These are phyloP conservation scores for Neocucurbitaria cava DNA, from an alignment of 2,329 filamentous ascomycete species.

Conservation along the genomic window DNA sequence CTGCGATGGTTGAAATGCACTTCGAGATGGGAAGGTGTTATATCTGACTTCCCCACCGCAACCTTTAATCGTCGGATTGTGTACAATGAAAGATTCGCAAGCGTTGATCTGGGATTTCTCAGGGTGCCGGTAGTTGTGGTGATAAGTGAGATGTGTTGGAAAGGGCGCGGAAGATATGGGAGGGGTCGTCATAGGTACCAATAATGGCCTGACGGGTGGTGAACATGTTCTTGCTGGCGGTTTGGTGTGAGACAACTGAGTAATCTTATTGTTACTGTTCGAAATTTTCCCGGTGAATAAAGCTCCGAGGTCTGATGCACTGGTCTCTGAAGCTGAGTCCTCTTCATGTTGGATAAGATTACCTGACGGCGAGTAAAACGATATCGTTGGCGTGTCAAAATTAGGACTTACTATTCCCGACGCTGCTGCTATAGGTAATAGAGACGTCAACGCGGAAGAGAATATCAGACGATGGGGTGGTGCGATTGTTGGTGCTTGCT, in stretches of 20 bases:
- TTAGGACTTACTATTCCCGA: slow-evolving; percentile 43
- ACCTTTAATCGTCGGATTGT: slow-evolving; percentile 25
- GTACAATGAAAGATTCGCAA: slow-evolving; percentile 13
- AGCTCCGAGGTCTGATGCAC: slow-evolving; percentile 8
- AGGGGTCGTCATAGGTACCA: slow-evolving; percentile 32
- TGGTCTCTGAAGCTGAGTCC: slow-evolving; percentile 18
- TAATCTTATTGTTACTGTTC: slow-evolving; percentile 15
- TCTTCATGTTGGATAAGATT: slow-evolving; percentile 40
- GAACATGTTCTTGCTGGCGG: slow-evolving; percentile 14
- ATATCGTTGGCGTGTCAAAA: slow-evolving; percentile 35
- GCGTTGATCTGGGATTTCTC: slow-evolving; percentile 27
- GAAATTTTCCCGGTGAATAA: slow-evolving; percentile 14
- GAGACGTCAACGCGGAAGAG: slow-evolving; percentile 45
- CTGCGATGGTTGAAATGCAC: slow-evolving; percentile 5
- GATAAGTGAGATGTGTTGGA: slow-evolving; percentile 29
- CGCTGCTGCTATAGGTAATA: slow-evolving; percentile 48
- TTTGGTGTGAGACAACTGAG: slow-evolving; percentile 1
- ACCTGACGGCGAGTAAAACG: slow-evolving; percentile 45
- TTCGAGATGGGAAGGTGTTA: slow-evolving; percentile 25
- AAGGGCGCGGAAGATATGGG: slow-evolving; percentile 25
- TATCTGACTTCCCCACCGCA: slow-evolving; percentile 37
- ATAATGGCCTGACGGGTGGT: slow-evolving; percentile 21
- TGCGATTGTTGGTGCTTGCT: slow-evolving; percentile 4
- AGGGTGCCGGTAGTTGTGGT: slow-evolving; percentile 25
- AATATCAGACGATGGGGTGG: slow-evolving; percentile 29